These are phyloP conservation scores for Punica granatum DNA, from an alignment of 345 rosid genomes.

Conservation along the genomic window DNA sequence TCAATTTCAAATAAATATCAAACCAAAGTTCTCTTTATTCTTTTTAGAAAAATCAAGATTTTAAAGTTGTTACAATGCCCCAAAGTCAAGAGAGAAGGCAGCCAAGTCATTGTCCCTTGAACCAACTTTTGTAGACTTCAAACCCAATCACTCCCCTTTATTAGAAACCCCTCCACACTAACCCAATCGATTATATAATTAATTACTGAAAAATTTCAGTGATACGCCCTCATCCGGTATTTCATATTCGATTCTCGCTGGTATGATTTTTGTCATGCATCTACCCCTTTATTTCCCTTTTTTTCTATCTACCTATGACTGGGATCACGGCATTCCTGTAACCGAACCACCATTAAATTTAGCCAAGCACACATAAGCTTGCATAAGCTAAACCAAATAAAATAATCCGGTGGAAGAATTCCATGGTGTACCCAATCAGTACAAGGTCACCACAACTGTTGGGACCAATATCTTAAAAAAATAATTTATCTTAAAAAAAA, in stretches of 20 bases:
- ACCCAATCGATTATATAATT: neutral
- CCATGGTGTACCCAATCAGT: conserved; percentile 1
- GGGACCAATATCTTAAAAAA: neutral
- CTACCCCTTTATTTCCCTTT: too few relatives aligned
- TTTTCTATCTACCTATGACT: too few relatives aligned
- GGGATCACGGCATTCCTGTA: too few relatives aligned
- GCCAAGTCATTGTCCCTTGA: neutral
- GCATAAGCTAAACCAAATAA: neutral
- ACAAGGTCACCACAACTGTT: neutral
- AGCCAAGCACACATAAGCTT: neutral
- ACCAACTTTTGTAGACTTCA: neutral
- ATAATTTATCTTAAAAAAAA: neutral
- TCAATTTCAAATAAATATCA: too few relatives aligned
- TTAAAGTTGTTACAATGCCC: neutral
- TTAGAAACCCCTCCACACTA: neutral
- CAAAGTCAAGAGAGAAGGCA: neutral
- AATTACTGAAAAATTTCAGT: too few relatives aligned
- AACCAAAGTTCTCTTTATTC: too few relatives aligned
- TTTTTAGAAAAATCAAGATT: too few relatives aligned
- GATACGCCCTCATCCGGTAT: too few relatives aligned
- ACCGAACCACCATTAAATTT: too few relatives aligned
- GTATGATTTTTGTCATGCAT: too few relatives aligned
- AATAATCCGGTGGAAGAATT: neutral
- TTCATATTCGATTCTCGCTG: too few relatives aligned
- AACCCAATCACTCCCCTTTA: neutral